These are phyloP conservation scores for Scutellaria galericulata DNA, from an alignment of 257 asterid species.

Conservation along the genomic window DNA sequence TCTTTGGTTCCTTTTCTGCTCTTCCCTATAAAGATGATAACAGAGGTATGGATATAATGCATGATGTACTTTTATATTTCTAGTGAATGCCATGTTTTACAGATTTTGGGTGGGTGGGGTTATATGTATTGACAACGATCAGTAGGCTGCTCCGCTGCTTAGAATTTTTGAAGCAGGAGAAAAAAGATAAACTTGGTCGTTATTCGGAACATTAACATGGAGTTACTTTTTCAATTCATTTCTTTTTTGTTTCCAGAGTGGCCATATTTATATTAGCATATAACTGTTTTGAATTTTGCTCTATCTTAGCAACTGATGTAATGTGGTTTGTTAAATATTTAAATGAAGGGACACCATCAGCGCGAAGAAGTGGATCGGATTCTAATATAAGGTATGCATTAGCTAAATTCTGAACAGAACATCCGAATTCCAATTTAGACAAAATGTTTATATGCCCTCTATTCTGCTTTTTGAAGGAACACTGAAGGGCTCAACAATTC, in stretches of 20 bases:
- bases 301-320: constrained; percentile 17
- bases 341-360: constrained; percentile 52
- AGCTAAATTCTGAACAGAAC: constrained; percentile 24
- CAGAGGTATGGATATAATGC: constrained; percentile 59
- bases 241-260: background rate
- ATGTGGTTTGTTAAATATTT: constrained; percentile 20
- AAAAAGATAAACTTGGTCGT: background rate
- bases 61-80: background rate
- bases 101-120: background rate
- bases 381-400: constrained; percentile 57
- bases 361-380: constrained; percentile 64
- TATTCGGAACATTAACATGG: background rate
- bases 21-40: constrained; percentile 55
- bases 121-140: background rate
- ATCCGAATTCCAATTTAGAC: constrained; percentile 23
- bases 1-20: constrained; percentile 68
- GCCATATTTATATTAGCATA: background rate
- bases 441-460: constrained; percentile 29
- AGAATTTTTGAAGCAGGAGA: constrained; percentile 4
- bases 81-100: background rate
- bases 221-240: background rate
- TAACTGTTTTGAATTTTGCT: background rate
- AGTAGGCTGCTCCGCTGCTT: background rate
- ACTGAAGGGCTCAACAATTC: constrained; percentile 58
- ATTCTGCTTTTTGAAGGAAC: constrained; percentile 46